These are phyloP conservation scores for Starmerella stigmatis DNA, from an alignment of 805 yeast genomes.

Conservation along the genomic window DNA sequence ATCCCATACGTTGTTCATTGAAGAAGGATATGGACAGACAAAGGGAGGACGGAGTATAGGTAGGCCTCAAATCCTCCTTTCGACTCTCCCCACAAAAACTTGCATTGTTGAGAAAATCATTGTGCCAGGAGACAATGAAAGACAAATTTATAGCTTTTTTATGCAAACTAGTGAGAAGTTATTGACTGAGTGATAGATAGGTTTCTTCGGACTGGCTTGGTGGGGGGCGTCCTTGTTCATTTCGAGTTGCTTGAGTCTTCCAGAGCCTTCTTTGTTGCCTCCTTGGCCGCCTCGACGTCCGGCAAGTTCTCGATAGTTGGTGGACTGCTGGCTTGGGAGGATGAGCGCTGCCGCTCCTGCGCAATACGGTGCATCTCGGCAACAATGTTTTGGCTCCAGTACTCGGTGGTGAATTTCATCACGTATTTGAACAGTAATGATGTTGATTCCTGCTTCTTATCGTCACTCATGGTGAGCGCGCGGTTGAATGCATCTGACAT, in stretches of 20 bases:
- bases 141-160: no score
- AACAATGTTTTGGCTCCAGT: conserved; percentile 96
- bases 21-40: no score
- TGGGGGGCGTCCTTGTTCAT: no score
- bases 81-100: no score
- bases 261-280: conserved; percentile 14
- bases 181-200: no score
- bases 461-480: conserved; percentile 73
- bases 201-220: no score
- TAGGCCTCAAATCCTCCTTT: no score
- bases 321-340: not conserved
- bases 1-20: not conserved
- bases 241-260: conserved; percentile 1
- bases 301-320: not conserved
- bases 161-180: no score
- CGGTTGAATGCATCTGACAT: conserved; percentile 76
- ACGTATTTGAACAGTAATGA: conserved; percentile 77
- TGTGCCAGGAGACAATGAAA: no score
- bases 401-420: conserved; percentile 85
- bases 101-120: no score
- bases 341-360: conserved; percentile 18
- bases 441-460: conserved; percentile 69
- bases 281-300: conserved; percentile 5
- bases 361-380: conserved; percentile 47
- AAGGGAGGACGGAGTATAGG: no score